Base-by-base conservation (phyloP, 371 early-diverging fungal species). In the Thermomucor indicae-seudaticae region DNA sequence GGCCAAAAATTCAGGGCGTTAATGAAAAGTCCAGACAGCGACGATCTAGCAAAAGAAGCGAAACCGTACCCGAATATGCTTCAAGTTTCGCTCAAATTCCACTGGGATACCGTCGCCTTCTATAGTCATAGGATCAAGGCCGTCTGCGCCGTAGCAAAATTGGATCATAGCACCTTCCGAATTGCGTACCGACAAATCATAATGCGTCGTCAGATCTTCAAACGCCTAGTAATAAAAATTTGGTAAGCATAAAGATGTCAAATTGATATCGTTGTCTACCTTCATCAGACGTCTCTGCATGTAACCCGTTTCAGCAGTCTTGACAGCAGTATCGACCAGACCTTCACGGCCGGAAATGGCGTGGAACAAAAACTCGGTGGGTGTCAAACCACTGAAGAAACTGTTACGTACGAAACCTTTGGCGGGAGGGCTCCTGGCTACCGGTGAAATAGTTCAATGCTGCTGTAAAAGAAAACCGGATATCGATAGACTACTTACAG, bases 261-360 rank as follows among this genome's bases (percentile, higher is more conserved):
- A n/a, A n/a, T n/a, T n/a, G n/a, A n/a, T n/a, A n/a, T n/a, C n/a
- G n/a, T n/a, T n/a, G n/a, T n/a, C 31, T 51, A 65, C 66, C 82
- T 99, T 99, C 92, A 98, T 96, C 52, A 99, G 75, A 70, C 99
- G 91, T 52, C 99, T 82, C 72, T 96, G 97, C 96, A 99, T 98
- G 64, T 99, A 99, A 56, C 99, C 99, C 0, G 99, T 99, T 76
- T 99, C 99, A 25, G 99, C 99, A 28, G 99, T 99, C 64, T 92
- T 91, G 65, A 99, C 99, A 49, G 99, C 99, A 4, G 99, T 99
- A 77, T 99, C 99, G 47, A 99, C 98, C 54, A 99, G 78, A 75
- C 99, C 99, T 86, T 99, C 99, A 79, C 99, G 92, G 65, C 99
- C 99, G 49, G 96, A 93, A 17, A 97, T 93, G 52, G 99, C 99